Percentiles rank a stretch among this genome's conserved stretches.
Conservation (phyloP, 2,329 filamentous ascomycete species). For the Colletotrichum sp. region DNA sequence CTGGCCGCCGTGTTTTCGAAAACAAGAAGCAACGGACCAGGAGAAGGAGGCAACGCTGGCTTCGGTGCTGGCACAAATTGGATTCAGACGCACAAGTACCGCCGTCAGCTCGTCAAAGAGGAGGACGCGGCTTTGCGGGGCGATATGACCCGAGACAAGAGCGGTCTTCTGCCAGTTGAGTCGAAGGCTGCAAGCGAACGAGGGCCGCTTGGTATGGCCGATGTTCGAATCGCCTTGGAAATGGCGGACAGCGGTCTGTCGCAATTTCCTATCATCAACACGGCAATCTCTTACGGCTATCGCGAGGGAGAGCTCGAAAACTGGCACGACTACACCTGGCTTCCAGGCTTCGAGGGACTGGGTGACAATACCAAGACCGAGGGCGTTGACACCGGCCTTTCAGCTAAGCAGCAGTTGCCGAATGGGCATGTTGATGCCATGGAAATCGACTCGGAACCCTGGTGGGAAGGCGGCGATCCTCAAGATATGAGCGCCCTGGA, state of each 20-base stretch:
- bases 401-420: conserved; percentile 37
- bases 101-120: conserved; percentile 74
- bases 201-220: conserved; percentile 75
- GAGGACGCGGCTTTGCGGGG: conserved; percentile 77
- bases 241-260: conserved; percentile 78
- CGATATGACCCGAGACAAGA: conserved; percentile 75
- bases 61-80: conserved; percentile 71
- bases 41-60: conserved; percentile 64
- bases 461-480: conserved; percentile 66
- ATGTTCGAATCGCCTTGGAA: conserved; percentile 77
- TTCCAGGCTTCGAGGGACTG: conserved; percentile 34
- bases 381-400: conserved; percentile 35
- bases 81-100: conserved; percentile 82
- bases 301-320: conserved; percentile 78
- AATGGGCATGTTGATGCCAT: conserved; percentile 62
- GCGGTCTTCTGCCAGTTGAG: conserved; percentile 81
- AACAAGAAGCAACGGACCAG: conserved; percentile 69
- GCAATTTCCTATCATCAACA: conserved; percentile 77
- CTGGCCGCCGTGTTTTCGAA: conserved; percentile 67
- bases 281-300: conserved; percentile 72
- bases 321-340: conserved; percentile 64
- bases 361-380: conserved; percentile 4
- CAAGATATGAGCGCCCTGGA: conserved; percentile 60
- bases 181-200: conserved; percentile 76
- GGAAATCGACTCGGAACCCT: conserved; percentile 61